A percentile compares a stretch with the other conserved stretches of the same genome.
Evolutionary conservation across 2,329 filamentous ascomycete species (phyloP).

Genomic region (Fonsecaea monophora): DNA sequence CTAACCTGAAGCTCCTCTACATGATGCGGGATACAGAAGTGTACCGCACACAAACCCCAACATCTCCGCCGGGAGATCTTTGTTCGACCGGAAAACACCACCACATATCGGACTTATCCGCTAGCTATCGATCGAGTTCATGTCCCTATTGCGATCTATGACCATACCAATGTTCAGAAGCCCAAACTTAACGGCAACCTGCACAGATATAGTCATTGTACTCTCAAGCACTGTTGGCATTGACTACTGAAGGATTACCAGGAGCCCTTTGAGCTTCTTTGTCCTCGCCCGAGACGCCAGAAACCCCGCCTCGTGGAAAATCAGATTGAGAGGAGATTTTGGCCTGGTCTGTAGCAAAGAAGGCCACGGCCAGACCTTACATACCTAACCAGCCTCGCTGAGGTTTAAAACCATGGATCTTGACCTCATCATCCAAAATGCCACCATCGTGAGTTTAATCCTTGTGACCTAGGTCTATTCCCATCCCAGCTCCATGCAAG

Average conservation of each 20-base stretch:
- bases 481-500: slow-evolving; percentile 29
- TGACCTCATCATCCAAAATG: slow-evolving; percentile 53
- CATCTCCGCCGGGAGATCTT: background rate
- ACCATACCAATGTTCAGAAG: background rate
- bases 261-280: background rate
- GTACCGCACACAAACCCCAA: background rate
- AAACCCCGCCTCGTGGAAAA: background rate
- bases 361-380: background rate
- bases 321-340: background rate
- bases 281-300: background rate
- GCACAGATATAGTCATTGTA: background rate
- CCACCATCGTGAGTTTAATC: slow-evolving; percentile 47
- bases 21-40: background rate
- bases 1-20: background rate
- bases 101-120: slow-evolving; percentile 25
- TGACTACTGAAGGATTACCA: background rate
- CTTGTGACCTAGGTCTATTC: background rate
- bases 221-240: background rate
- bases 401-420: slow-evolving; percentile 37
- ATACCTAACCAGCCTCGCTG: background rate
- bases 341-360: background rate
- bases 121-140: background rate
- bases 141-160: background rate
- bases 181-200: background rate
- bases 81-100: slow-evolving; percentile 7